These are phyloP conservation scores for Chernovozyma sophiae-reginae DNA, from an alignment of 1,139 yeast species.

Conservation along the genomic window DNA sequence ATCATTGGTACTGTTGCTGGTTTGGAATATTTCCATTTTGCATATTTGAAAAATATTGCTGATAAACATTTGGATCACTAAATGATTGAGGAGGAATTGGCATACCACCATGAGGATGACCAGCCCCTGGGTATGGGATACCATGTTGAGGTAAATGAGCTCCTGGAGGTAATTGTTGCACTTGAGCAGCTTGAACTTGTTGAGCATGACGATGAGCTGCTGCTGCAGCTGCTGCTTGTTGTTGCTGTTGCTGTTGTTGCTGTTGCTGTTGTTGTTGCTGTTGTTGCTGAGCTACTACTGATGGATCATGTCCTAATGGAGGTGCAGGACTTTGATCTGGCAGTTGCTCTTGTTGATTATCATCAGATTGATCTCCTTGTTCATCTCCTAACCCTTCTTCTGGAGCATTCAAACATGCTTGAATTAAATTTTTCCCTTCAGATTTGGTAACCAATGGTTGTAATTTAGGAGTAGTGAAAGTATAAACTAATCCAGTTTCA, in stretches of 20 bases:
- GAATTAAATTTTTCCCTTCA: slow-evolving; percentile 94
- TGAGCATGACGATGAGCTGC: slow-evolving; percentile 20
- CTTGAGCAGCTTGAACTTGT: slow-evolving; percentile 8
- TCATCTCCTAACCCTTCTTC: slow-evolving; percentile 63
- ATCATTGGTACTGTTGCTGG: slow-evolving; percentile 31
- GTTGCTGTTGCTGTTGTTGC: slow-evolving; percentile 32
- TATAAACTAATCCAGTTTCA: slow-evolving; percentile 95
- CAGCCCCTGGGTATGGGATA: slow-evolving; percentile 40
- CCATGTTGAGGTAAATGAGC: slow-evolving; percentile 43
- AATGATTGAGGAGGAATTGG: slow-evolving; percentile 23
- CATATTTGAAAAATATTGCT: slow-evolving; percentile 57
- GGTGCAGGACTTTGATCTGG: slow-evolving; percentile 40
- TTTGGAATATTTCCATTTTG: slow-evolving; percentile 46
- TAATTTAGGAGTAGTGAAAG: slow-evolving; percentile 97
- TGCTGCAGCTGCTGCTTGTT: slow-evolving; percentile 26
- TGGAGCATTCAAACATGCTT: slow-evolving; percentile 95
- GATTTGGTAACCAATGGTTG: slow-evolving; percentile 97
- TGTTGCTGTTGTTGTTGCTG: slow-evolving; percentile 26
- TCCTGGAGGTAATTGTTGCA: slow-evolving; percentile 46
- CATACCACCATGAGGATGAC: slow-evolving; percentile 36
- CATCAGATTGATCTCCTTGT: slow-evolving; percentile 60
- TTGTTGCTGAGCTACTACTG: slow-evolving; percentile 26
- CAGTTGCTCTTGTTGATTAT: slow-evolving; percentile 32
- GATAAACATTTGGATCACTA: slow-evolving; percentile 45
- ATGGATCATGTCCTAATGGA: slow-evolving; percentile 12